Evolutionary conservation across 208 protist species (phyloP), one percentile per base, ranked within the genome.

Genomic region (Trypanosoma vivax): DNA sequence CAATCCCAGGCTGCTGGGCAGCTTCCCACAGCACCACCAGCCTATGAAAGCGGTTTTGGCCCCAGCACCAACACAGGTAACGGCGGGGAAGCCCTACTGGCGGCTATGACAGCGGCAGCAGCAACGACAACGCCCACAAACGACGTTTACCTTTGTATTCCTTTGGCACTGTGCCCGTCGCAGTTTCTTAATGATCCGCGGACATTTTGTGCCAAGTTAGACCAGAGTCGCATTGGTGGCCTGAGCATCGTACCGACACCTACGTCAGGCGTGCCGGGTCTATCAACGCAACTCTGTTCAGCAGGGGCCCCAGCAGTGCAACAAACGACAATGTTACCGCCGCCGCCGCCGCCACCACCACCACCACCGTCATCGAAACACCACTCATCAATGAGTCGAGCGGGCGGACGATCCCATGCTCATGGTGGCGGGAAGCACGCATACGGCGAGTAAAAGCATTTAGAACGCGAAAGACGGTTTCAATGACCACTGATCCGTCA

Each of bases 91-190:
- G 27, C 38, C 11, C 3, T 1, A 19, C 13, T 30, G 14, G 19
- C 40, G 3, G 18, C 29, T 10, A 18, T 14, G 40, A 49, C 27
- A n/a, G 28, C 34, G 40, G 21, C 38, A 24, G 40, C 50, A 49
- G 16, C 10, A 18, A 16, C 38, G 24, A 27, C 30, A 52, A 25
- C 30, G 13, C 40, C 48, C n/a, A 10, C 29, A 7, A 33, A 6
- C 14, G 60, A 72, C 1, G 45, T 62, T 9, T 88, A 76, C 53
- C 68, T 71, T 6, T 88, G 79, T 50, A 88, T 88, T 66, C 79
- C 79, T 7, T 18, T 81, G 1, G 48, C 47, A 23, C 54, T 88
- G 16, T 88, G 73, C 33, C 79, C 79, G 1, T 23, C 51, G 11
- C 59, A 66, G 18, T 88, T 76, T 61, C 24, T 81, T 30, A 65